Evolutionary conservation across 805 yeast genomes (phyloP).

Genomic region (Zygotorulaspora chibaensis): DNA sequence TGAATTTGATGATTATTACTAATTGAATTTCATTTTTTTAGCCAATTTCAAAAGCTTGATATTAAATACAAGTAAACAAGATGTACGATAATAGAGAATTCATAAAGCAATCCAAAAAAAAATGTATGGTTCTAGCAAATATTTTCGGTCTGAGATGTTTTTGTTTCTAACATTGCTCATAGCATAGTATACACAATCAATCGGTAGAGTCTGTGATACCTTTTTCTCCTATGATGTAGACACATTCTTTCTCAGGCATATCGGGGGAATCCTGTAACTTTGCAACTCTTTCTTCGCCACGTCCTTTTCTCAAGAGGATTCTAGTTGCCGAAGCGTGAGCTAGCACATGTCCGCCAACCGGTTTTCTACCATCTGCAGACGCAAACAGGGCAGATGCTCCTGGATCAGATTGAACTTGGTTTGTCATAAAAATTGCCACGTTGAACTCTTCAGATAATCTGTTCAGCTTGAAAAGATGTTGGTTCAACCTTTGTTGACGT

Average conservation of each 20-base stretch:
- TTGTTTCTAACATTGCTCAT: not conserved
- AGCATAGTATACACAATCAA: conserved; percentile 8
- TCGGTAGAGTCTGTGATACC: conserved; percentile 53
- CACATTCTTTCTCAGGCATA: conserved; percentile 76
- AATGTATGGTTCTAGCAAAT: not conserved
- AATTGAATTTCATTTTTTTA: not conserved
- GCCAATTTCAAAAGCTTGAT: no score
- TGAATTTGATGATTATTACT: conserved; percentile 34
- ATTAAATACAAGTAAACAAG: not conserved
- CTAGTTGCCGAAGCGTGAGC: conserved; percentile 82
- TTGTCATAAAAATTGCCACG: conserved; percentile 68
- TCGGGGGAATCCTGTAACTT: conserved; percentile 78
- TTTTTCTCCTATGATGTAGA: conserved; percentile 64
- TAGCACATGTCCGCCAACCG: conserved; percentile 78
- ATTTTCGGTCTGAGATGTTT: no score
- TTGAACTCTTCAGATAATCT: conserved; percentile 75
- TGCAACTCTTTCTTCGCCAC: conserved; percentile 77
- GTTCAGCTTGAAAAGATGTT: conserved; percentile 47
- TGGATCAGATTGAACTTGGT: conserved; percentile 81
- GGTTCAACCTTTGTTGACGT: conserved; percentile 66
- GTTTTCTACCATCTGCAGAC: conserved; percentile 78
- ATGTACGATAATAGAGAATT: not conserved
- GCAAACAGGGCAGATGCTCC: conserved; percentile 78
- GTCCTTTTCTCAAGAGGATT: conserved; percentile 65
- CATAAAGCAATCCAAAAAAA: not conserved